phyloP scores from a whole-genome alignment of 495 filamentous ascomycete species.

The Margaritispora aquatica region DNA sequence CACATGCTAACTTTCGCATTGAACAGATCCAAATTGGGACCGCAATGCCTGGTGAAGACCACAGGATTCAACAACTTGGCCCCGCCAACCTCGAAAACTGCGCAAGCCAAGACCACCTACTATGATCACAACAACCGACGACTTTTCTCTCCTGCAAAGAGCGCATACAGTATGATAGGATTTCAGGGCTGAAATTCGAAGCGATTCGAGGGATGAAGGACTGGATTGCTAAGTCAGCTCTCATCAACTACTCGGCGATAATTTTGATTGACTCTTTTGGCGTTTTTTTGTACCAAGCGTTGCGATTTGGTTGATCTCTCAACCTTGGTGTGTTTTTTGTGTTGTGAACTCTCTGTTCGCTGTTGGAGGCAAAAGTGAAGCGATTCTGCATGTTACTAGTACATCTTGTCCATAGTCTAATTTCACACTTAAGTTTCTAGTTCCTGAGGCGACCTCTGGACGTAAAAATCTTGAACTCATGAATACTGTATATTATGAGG shows the following conservation, averaged over 20 bases:
- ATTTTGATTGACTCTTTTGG: background rate
- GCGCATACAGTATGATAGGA: constrained; percentile 16
- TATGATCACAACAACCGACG: constrained; percentile 14
- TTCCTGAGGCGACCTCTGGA: too few relatives aligned
- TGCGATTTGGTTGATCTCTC: too few relatives aligned
- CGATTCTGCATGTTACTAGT: constrained; percentile 10
- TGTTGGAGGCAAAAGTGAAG: constrained; percentile 14
- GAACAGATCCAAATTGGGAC: constrained; percentile 69
- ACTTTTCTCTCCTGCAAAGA: constrained; percentile 17
- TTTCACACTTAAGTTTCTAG: background rate
- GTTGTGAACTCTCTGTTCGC: background rate
- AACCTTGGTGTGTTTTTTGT: background rate
- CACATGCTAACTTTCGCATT: constrained; percentile 17
- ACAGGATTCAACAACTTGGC: constrained; percentile 14
- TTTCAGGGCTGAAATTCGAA: background rate
- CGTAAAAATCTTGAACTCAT: too few relatives aligned
- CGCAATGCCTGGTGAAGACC: constrained; percentile 61
- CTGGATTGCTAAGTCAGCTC: too few relatives aligned
- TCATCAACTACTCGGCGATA: too few relatives aligned
- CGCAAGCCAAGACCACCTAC: constrained; percentile 38
- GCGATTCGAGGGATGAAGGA: background rate
- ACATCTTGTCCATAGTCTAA: background rate
- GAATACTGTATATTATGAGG: too few relatives aligned
- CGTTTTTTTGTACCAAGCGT: constrained; percentile 7
- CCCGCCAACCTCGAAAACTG: constrained; percentile 38